Evolutionary conservation across 768 basidiomycete genomes (phyloP).

Genomic region (Tephrocybe sp.): DNA sequence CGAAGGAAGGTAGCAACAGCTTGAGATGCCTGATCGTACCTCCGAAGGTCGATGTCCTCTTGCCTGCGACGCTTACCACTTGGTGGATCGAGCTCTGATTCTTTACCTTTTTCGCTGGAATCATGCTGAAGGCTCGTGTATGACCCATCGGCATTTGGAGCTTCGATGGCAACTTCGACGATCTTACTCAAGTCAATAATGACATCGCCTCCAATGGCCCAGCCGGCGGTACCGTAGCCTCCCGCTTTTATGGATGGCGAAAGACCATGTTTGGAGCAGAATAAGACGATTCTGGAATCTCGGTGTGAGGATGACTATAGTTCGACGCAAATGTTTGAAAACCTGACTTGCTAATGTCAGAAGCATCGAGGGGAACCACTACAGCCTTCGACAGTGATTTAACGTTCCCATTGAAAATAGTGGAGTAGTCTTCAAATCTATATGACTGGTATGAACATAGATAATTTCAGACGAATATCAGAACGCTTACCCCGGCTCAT

Average conservation of each 20-base stretch:
- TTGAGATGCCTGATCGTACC: constrained; percentile 56
- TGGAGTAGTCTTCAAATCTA: constrained; percentile 49
- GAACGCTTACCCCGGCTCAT: constrained; percentile 37
- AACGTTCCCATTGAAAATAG: constrained; percentile 80
- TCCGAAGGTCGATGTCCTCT: constrained; percentile 49
- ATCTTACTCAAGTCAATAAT: constrained; percentile 79
- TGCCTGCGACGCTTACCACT: constrained; percentile 57
- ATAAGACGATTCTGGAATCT: constrained; percentile 56
- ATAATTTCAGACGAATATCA: constrained; percentile 2
- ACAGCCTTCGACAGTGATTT: constrained; percentile 59
- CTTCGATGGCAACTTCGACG: constrained; percentile 66
- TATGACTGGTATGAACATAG: neutral
- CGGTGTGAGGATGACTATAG: neutral
- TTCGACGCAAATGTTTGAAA: constrained; percentile 1
- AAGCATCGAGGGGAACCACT: constrained; percentile 72
- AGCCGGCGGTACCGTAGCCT: constrained; percentile 89
- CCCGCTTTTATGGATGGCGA: constrained; percentile 86
- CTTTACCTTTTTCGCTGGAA: constrained; percentile 60
- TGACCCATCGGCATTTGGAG: constrained; percentile 49
- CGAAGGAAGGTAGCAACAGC: constrained; percentile 52
- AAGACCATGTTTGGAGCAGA: constrained; percentile 70
- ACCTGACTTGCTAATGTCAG: constrained; percentile 81
- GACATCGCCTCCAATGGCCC: constrained; percentile 85
- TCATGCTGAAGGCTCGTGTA: constrained; percentile 62
- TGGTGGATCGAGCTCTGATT: constrained; percentile 18